Percentiles rank a stretch among this genome's conserved stretches.
Evolutionary conservation across 345 rosid species (phyloP).

Genomic region (Acer campestre): DNA sequence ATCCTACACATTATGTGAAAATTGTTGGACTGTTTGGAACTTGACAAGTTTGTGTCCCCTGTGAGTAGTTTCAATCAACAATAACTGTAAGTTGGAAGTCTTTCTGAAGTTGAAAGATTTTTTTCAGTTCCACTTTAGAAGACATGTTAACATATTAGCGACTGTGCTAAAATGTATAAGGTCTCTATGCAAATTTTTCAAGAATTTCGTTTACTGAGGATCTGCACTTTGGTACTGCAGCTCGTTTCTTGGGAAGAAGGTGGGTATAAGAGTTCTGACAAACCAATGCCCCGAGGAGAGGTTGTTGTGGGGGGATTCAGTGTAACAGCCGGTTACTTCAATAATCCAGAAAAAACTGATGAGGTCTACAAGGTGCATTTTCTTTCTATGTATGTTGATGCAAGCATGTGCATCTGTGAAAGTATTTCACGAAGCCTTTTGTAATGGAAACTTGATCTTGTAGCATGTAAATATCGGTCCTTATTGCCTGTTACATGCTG

Average conservation of each 20-base stretch:
- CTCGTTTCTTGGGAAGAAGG: constrained; percentile 95
- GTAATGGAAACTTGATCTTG: background rate
- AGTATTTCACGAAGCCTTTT: background rate
- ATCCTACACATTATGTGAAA: background rate
- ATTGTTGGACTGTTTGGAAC: background rate
- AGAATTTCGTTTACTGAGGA: background rate
- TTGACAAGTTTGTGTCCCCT: background rate
- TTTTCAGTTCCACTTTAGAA: background rate
- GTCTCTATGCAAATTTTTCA: no score
- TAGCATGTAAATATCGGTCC: background rate
- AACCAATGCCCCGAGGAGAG: constrained; percentile 97
- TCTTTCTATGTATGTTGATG: background rate
- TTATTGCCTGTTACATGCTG: constrained; percentile 10
- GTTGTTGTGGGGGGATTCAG: constrained; percentile 80
- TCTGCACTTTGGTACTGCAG: constrained; percentile 42
- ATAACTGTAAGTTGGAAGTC: constrained; percentile 2
- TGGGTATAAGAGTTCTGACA: constrained; percentile 63
- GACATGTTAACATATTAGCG: background rate
- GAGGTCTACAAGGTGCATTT: constrained; percentile 78
- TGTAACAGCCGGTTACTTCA: constrained; percentile 80
- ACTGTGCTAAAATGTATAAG: background rate
- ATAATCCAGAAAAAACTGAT: constrained; percentile 68
- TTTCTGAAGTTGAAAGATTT: background rate
- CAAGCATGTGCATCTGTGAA: background rate
- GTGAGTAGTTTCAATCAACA: background rate